Base-by-base conservation (phyloP, 495 filamentous ascomycete species). In the Thozetella sp. region DNA sequence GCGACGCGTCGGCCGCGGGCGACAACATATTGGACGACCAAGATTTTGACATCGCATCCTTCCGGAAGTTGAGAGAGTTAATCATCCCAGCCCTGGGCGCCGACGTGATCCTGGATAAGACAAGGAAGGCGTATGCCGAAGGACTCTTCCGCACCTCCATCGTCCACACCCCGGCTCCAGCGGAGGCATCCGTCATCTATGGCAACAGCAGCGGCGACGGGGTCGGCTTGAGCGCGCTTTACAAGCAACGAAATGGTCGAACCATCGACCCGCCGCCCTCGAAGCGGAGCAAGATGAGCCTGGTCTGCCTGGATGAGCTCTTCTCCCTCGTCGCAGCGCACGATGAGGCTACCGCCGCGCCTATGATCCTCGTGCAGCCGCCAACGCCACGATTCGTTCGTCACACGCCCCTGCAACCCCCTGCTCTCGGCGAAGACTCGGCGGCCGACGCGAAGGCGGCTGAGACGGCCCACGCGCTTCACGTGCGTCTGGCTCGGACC, bases 81-180 rank as follows among this genome's bases (percentile, higher is more conserved):
- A 86, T 97, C 40, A 88, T 92, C 25, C 89, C 93, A 0, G 74
- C 84, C 4, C 81, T 99, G 0, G 92, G 93, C 10, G 78, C 81
- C 0, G 61, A 83, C 15, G 67, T 73, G 1, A 84, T 97, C 19
- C 78, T 86, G 1, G 90, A 95, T 61, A 70, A 77, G 24, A 85
- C 88, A 2, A 82, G 91, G 15, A 82, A 81, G n/a, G 74, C 82
- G 10, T 97, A 95, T 66, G 83, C 88, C 1, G 85, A 85, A 55
- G 86, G 85, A 19, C 83, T 99, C n/a, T 93, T 97, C 73, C 76
- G 82, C 53, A 90, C 84, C 20, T 97, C 93, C 22, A 85, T 97
- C 64, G 89, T 96, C 59, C 92, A 96, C 68, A 62, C 80, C 2
- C 85, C 87, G 0, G 80, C 88, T 22, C 83, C 86, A 11, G 79